Evolutionary conservation across 2,329 filamentous ascomycete species (phyloP).

Genomic region (Claviceps sp.): DNA sequence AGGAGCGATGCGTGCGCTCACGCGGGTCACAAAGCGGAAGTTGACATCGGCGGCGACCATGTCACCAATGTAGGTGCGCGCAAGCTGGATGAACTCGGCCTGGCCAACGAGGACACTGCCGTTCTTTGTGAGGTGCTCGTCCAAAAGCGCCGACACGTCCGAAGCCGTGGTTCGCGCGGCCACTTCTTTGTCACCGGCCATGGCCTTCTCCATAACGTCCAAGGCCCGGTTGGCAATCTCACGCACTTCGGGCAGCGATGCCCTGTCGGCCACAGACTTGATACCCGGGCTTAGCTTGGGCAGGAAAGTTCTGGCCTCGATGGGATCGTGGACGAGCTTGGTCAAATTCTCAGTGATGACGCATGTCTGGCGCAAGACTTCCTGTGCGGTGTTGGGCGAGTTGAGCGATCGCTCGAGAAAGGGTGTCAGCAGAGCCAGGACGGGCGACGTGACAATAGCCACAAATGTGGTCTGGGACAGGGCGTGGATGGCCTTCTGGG

Average conservation of each 20-base stretch:
- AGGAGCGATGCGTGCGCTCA: conserved; percentile 53
- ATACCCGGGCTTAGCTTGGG: conserved; percentile 92
- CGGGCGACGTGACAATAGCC: conserved; percentile 86
- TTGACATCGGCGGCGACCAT: conserved; percentile 86
- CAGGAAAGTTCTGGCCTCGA: conserved; percentile 88
- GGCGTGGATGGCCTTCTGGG: conserved; percentile 93
- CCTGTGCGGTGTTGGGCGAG: conserved; percentile 78
- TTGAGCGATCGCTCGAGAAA: conserved; percentile 90
- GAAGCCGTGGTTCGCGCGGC: conserved; percentile 55
- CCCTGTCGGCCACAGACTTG: conserved; percentile 72
- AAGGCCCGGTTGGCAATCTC: conserved; percentile 75
- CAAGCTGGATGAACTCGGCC: conserved; percentile 48
- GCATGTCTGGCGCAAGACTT: conserved; percentile 88
- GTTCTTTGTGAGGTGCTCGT: conserved; percentile 60
- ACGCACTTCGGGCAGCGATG: conserved; percentile 87
- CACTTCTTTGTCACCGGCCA: conserved; percentile 56
- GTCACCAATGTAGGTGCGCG: conserved; percentile 61
- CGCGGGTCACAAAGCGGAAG: conserved; percentile 62
- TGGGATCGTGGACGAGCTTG: conserved; percentile 88
- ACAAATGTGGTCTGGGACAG: conserved; percentile 98
- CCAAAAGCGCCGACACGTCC: conserved; percentile 62
- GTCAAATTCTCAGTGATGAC: conserved; percentile 97
- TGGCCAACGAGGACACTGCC: conserved; percentile 49
- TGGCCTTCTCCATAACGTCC: conserved; percentile 83
- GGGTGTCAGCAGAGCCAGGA: conserved; percentile 85